Evolutionary conservation across 2,329 filamentous ascomycete species (phyloP), one percentile per base, ranked within the genome.

Genomic region (Fusarium miscanthi): DNA sequence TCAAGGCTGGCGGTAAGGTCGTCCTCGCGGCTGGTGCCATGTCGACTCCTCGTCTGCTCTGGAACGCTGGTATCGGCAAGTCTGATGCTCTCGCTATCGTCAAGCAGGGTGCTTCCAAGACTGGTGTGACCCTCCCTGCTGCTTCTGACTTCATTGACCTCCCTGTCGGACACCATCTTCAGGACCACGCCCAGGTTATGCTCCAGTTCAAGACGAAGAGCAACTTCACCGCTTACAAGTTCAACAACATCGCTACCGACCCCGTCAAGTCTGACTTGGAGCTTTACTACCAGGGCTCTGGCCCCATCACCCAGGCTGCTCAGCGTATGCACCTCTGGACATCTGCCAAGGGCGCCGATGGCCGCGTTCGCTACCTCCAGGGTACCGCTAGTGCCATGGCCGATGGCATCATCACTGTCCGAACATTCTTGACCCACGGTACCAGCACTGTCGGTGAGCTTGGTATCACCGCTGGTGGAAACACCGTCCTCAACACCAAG

Each of bases 11-110:
- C 0, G 76, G 76, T 6, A 77, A 77, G 56, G 90, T 94, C 42
- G 87, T 94, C 68, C 82, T 93, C 43, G 88, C 91, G 14, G 89
- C 90, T 2, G 92, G 92, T 56, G 84, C 91, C 6, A 73, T 77
- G 76, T 72, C 74, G 85, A 71, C 63, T 6, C 76, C 73, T 2
- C 67, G 72, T 42, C 69, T 75, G 33, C 67, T 75, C 37, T 75
- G 75, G 69, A 75, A 70, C 79, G 80, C 80, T 48, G 84, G 91
- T 75, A 93, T 92, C 72, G 92, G 91, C 12, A 90, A 90, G 30
- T 81, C 82, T 81, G 85, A 89, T 83, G 82, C 92, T 67, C 81
- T 90, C 16, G 78, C 83, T 8, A 78, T 89, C 14, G 87, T 89
- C 45, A 81, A 86, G 62, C 78, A 75, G 33, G 76, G 76, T 8